These are phyloP conservation scores for Punica granatum DNA, from an alignment of 345 rosid species.

Conservation along the genomic window DNA sequence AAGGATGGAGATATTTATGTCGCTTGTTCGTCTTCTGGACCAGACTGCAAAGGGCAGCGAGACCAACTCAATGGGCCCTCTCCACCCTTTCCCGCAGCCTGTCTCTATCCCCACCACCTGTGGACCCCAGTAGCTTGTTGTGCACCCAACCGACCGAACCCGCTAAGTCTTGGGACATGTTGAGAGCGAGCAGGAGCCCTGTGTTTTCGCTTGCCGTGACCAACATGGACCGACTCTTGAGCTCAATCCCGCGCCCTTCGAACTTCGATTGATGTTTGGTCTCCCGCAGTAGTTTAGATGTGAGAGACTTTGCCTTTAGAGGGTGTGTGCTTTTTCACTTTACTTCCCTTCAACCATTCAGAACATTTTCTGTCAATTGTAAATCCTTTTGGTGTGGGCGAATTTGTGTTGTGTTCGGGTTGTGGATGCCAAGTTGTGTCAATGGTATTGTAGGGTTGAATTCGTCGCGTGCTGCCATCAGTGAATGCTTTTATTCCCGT, in stretches of 20 bases:
- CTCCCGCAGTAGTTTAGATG: neutral
- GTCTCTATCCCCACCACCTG: conserved; percentile 39
- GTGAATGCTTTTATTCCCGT: too few species aligned
- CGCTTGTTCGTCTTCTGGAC: conserved; percentile 73
- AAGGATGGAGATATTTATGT: conserved; percentile 89
- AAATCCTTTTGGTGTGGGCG: conserved; percentile 1
- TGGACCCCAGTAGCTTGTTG: conserved; percentile 38
- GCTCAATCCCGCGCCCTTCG: conserved; percentile 12
- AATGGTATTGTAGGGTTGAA: neutral
- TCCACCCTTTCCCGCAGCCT: conserved; percentile 15
- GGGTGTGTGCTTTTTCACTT: neutral
- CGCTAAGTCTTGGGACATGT: conserved; percentile 29
- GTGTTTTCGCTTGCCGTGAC: conserved; percentile 43
- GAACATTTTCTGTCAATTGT: neutral
- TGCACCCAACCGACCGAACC: conserved; percentile 19
- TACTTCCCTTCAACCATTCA: neutral
- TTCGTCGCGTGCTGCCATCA: neutral
- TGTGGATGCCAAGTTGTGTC: neutral
- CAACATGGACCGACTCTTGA: conserved; percentile 28
- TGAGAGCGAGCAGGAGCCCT: conserved; percentile 36
- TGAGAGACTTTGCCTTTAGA: neutral
- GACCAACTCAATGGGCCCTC: neutral
- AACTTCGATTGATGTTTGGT: conserved; percentile 12
- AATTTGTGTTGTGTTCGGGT: neutral
- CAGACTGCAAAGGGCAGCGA: conserved; percentile 51